A percentile compares a stretch with the other conserved stretches of the same genome.
Conservation (phyloP, 1,284 basidiomycete species). For the Apiotrichum gracile region DNA sequence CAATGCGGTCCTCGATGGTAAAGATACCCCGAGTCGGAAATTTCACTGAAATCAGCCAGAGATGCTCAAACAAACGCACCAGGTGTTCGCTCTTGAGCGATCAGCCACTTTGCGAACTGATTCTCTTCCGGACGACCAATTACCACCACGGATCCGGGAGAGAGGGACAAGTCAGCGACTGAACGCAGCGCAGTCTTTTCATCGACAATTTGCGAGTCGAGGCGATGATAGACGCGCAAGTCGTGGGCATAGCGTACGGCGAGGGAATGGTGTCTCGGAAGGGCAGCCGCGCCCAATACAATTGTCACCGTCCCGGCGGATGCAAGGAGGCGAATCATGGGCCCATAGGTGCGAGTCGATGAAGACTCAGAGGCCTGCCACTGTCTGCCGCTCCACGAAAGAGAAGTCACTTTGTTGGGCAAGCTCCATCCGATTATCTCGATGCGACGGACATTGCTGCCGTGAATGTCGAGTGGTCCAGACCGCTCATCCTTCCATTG, state of each 20-base stretch:
- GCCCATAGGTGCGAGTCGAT: slow-evolving; percentile 50
- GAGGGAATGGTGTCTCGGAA: slow-evolving; percentile 44
- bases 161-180: slow-evolving; percentile 16
- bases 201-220: slow-evolving; percentile 59
- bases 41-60: slow-evolving; percentile 20
- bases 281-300: slow-evolving; percentile 52
- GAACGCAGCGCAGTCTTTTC: slow-evolving; percentile 49
- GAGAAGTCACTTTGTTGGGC: no score
- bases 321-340: slow-evolving; percentile 60
- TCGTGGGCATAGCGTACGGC: slow-evolving; percentile 64
- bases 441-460: slow-evolving; percentile 34
- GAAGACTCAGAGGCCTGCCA: neutral
- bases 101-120: slow-evolving; percentile 27
- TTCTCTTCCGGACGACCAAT: slow-evolving; percentile 44
- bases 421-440: slow-evolving; percentile 14
- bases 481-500: slow-evolving; percentile 22
- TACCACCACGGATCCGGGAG: slow-evolving; percentile 56
- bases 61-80: slow-evolving; percentile 16
- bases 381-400: no score
- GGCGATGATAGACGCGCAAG: slow-evolving; percentile 61
- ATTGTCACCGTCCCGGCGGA: slow-evolving; percentile 54
- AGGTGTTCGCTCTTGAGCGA: slow-evolving; percentile 26
- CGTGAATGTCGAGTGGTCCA: slow-evolving; percentile 25
- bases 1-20: slow-evolving; percentile 21
- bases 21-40: slow-evolving; percentile 38